phyloP scores from a whole-genome alignment of 2,329 filamentous ascomycete species.

The Leptographium lundbergii region DNA sequence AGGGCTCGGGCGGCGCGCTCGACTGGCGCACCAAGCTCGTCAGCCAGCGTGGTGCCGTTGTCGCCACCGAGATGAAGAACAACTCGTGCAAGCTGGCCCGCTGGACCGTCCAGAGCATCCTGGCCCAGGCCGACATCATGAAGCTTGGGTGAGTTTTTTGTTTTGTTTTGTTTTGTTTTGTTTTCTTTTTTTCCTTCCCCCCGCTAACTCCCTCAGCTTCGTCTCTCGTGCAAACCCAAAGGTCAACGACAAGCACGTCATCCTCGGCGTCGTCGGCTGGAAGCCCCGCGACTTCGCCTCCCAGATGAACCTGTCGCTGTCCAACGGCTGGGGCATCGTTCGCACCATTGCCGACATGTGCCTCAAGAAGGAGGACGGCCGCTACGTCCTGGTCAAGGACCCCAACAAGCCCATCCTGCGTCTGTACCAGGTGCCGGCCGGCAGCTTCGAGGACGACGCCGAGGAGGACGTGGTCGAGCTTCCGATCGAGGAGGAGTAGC shows the following conservation, averaged over 20 bases:
- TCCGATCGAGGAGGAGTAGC: conserved; percentile 24
- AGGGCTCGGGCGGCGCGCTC: conserved; percentile 84
- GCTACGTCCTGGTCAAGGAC: conserved; percentile 76
- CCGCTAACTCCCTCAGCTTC: conserved; percentile 46
- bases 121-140: conserved; percentile 96
- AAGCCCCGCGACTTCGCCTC: conserved; percentile 93
- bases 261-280: conserved; percentile 92
- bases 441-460: conserved; percentile 82
- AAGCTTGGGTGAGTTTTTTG: conserved; percentile 73
- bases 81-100: conserved; percentile 97
- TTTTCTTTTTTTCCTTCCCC: no score
- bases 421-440: conserved; percentile 78
- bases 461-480: conserved; percentile 51
- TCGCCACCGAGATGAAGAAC: conserved; percentile 99
- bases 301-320: conserved; percentile 95
- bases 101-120: conserved; percentile 94
- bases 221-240: conserved; percentile 90
- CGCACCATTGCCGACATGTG: conserved; percentile 96
- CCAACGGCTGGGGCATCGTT: conserved; percentile 98
- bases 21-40: conserved; percentile 96
- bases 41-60: conserved; percentile 88
- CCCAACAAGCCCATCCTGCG: conserved; percentile 94
- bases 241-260: conserved; percentile 83
- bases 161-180: no score
- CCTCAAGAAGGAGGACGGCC: conserved; percentile 63